Evolutionary conservation across 257 asterid species (phyloP), one percentile per base, ranked within the genome.

Genomic region (Solanum tarapatanum): DNA sequence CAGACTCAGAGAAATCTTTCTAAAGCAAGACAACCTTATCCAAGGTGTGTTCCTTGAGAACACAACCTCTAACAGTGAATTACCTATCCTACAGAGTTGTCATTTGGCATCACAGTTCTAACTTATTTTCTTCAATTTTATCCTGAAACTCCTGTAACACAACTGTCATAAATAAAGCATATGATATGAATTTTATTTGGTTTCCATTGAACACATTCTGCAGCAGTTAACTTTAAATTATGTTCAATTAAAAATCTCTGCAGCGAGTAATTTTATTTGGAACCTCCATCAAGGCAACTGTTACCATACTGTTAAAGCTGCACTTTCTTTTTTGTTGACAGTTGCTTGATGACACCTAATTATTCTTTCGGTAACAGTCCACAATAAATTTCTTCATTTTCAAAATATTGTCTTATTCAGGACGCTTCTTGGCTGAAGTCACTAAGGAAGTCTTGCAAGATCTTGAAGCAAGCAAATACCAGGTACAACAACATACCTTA

Each of bases 401-500:
- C 70, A 28, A 82, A 79, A 48, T 82, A 30, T 82, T 88, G 85
- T 72, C 76, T 23, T 87, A 58, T 84, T 68, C 94, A 96, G 99
- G 99, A 86, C 98, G 99, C 89, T 96, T 93, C 92, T 88, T 95
- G 87, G 98, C 98, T 87, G 99, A 96, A 89, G 93, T 96, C 88
- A 95, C 98, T 32, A 96, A 96, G 91, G 96, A 96, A 92, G 98
- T 95, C 89, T 89, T 95, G 69, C 92, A 88, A 82, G 99, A 96
- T 91, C 94, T 96, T 85, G 98, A 94, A 93, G 97, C 96, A 60
- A 95, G 99, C 90, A 96, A 95, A 95, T 96, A 94, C 92, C 98
- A 96, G 95, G 99, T 94, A 51, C 41, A 83, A 62, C 82, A 74
- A 68, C 77, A 41, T 75, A 30, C 87, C n/a, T 69, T 85, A 73